A percentile compares a stretch with the other conserved stretches of the same genome.
Conservation (phyloP, 306 rosid genomes). For the Rosa multiflora region DNA sequence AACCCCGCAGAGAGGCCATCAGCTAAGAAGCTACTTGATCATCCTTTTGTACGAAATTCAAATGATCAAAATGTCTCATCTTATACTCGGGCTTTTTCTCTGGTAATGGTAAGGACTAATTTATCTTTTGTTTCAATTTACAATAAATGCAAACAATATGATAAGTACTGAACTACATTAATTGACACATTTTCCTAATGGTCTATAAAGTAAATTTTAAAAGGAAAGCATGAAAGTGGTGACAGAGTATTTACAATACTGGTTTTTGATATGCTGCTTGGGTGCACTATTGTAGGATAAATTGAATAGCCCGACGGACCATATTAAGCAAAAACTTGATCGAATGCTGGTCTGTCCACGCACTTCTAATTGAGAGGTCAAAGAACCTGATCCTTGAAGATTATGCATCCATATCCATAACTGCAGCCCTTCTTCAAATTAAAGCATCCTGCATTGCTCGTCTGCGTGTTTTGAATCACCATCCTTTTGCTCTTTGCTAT, state of each 20-base stretch:
- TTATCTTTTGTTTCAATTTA: neutral
- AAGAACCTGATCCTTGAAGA: conserved; percentile 18
- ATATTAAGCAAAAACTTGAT: conserved; percentile 25
- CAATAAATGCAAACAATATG: neutral
- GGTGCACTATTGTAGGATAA: conserved; percentile 45
- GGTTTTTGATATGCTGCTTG: conserved; percentile 11
- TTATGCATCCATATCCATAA: conserved; percentile 19
- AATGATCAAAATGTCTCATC: conserved; percentile 43
- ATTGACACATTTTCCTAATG: neutral
- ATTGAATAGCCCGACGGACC: conserved; percentile 37
- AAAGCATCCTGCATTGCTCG: neutral
- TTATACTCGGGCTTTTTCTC: conserved; percentile 31
- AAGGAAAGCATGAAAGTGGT: neutral
- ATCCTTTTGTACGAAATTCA: conserved; percentile 63
- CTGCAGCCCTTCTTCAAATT: neutral
- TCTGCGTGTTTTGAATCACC: conserved; percentile 26
- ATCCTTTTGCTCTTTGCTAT: neutral
- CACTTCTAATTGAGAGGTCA: neutral
- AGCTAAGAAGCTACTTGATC: conserved; percentile 66
- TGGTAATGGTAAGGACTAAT: conserved; percentile 41
- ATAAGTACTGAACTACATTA: neutral
- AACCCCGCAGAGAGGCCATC: conserved; percentile 83
- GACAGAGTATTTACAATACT: neutral
- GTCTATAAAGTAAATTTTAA: conserved; percentile 31
- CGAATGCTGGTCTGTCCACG: conserved; percentile 35